A percentile compares a stretch with the other conserved stretches of the same genome.
phyloP scores from a whole-genome alignment of 306 rosid species.

The Dryas drummondii region DNA sequence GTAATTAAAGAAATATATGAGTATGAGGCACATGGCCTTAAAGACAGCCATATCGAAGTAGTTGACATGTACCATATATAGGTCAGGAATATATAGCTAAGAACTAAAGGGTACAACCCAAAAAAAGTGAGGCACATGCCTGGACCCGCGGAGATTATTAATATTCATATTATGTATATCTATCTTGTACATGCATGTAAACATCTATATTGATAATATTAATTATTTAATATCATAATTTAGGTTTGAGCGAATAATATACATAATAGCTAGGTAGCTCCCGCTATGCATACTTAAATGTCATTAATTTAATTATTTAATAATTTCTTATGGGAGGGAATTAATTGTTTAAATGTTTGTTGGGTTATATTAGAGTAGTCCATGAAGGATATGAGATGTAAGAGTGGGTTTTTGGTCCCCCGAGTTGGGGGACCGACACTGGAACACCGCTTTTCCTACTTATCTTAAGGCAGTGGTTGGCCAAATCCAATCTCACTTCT shows the following conservation, averaged over 20 bases:
- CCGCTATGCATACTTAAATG: no score
- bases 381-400: neutral
- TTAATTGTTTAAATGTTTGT: neutral
- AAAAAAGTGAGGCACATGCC: no score
- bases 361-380: neutral
- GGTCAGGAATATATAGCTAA: neutral
- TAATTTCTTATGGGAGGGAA: no score
- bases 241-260: no score
- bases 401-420: neutral
- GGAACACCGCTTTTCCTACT: slow-evolving; percentile 15
- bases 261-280: no score
- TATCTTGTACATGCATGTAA: no score
- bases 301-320: no score
- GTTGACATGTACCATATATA: neutral
- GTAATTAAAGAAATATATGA: neutral
- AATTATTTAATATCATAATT: no score
- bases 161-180: no score
- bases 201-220: no score
- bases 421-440: slow-evolving; percentile 11
- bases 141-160: no score
- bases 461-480: slow-evolving; percentile 41
- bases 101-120: no score
- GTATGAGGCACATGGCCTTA: neutral
- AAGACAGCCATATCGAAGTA: neutral
- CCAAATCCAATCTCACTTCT: slow-evolving; percentile 32